phyloP scores from a whole-genome alignment of 495 filamentous ascomycete genomes.

The Aspergillus sparsus region DNA sequence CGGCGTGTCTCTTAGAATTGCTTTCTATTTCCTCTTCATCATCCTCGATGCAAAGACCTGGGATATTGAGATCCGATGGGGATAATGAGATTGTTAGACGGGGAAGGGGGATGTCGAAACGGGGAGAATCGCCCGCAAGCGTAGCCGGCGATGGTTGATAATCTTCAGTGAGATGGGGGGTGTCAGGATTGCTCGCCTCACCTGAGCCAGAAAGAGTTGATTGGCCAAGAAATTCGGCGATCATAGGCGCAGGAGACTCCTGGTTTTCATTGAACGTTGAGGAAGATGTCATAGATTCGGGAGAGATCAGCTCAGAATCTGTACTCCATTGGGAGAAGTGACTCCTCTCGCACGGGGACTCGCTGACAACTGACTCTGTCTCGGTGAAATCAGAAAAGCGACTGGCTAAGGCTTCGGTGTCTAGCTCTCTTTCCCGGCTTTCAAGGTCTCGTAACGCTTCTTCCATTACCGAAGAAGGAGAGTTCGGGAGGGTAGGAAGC shows the following conservation, averaged over 20 bases:
- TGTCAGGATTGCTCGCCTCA: conserved; percentile 40
- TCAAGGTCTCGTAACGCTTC: conserved; percentile 48
- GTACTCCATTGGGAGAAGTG: conserved; percentile 54
- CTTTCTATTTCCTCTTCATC: conserved; percentile 41
- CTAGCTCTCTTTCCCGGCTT: conserved; percentile 36
- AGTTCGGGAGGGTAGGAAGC: conserved; percentile 49
- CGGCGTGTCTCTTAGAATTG: conserved; percentile 50
- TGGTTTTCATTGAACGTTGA: conserved; percentile 33
- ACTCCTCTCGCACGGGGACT: conserved; percentile 36
- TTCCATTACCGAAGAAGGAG: conserved; percentile 51
- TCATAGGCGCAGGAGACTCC: conserved; percentile 24
- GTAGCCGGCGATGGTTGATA: conserved; percentile 42
- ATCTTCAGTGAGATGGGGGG: conserved; percentile 40
- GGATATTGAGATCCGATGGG: conserved; percentile 32
- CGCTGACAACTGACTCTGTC: conserved; percentile 33
- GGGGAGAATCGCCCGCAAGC: conserved; percentile 33
- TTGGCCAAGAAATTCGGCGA: conserved; percentile 32
- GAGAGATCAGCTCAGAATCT: conserved; percentile 40
- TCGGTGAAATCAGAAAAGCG: conserved; percentile 49
- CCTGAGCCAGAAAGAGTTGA: conserved; percentile 26
- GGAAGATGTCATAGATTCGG: conserved; percentile 43
- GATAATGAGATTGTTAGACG: conserved; percentile 38
- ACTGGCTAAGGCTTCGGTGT: conserved; percentile 38
- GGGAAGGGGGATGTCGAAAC: conserved; percentile 32
- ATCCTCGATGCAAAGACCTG: conserved; percentile 42